Percentiles rank a stretch among this genome's conserved stretches.
phyloP scores from a whole-genome alignment of 768 basidiomycete genomes.

The Daedalea quercina region DNA sequence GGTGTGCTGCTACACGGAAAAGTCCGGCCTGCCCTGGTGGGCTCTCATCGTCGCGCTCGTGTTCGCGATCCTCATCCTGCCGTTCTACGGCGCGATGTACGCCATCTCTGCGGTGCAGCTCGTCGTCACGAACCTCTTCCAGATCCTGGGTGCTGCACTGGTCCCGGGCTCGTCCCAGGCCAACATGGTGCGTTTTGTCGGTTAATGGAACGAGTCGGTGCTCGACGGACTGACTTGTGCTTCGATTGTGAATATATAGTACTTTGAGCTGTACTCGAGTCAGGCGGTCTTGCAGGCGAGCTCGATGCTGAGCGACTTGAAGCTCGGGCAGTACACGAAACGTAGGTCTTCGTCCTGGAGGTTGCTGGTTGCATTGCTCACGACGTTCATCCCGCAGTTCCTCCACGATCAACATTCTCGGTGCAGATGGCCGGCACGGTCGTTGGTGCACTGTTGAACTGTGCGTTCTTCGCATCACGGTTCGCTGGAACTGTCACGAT shows the following conservation, averaged over 20 bases:
- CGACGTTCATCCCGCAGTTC: not conserved
- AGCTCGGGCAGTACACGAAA: slow-evolving; percentile 48
- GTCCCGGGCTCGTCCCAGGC: slow-evolving; percentile 43
- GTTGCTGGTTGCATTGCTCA: not conserved
- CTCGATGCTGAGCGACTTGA: slow-evolving; percentile 48
- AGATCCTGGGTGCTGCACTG: slow-evolving; percentile 45
- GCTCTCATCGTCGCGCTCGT: slow-evolving; percentile 41
- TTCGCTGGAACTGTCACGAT: no score
- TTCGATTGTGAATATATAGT: slow-evolving; percentile 6
- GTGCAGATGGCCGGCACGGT: slow-evolving; percentile 48
- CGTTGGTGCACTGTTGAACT: slow-evolving; percentile 39
- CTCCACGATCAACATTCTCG: slow-evolving; percentile 28
- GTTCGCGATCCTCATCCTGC: slow-evolving; percentile 40
- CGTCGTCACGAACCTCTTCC: slow-evolving; percentile 19
- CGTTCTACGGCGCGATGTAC: slow-evolving; percentile 35
- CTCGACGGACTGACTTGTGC: not conserved
- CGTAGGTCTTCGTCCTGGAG: slow-evolving; percentile 17
- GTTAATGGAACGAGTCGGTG: not conserved
- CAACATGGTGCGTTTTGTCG: slow-evolving; percentile 31
- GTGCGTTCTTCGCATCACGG: slow-evolving; percentile 4
- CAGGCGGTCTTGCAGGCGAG: slow-evolving; percentile 31
- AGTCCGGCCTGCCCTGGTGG: slow-evolving; percentile 42
- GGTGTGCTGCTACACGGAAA: slow-evolving; percentile 2
- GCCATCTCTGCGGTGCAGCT: slow-evolving; percentile 1
- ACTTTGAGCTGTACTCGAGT: not conserved